phyloP scores from a whole-genome alignment of 2,329 filamentous ascomycete genomes.

The Purpureocillium lavendulum region DNA sequence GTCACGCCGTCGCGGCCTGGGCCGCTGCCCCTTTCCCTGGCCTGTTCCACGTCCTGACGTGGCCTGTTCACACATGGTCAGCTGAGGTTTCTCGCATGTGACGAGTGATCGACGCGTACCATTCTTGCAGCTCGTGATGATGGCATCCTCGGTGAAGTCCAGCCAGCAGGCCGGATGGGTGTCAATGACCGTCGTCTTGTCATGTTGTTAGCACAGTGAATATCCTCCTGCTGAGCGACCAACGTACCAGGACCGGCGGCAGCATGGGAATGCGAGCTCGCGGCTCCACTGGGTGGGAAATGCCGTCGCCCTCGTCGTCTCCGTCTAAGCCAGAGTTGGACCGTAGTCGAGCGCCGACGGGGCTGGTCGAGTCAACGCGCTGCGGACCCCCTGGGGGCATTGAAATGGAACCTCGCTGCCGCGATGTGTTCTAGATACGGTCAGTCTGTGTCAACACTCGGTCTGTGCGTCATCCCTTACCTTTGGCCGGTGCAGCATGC shows the following conservation, averaged over 20 bases:
- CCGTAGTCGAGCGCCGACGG: slow-evolving; percentile 49
- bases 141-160: slow-evolving; percentile 87
- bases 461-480: background rate
- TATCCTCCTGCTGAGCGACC: background rate
- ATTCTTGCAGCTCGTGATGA: slow-evolving; percentile 85
- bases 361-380: slow-evolving; percentile 55
- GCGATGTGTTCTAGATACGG: slow-evolving; percentile 10
- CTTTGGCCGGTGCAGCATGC: slow-evolving; percentile 90
- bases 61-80: slow-evolving; percentile 41
- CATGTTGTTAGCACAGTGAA: slow-evolving; percentile 2
- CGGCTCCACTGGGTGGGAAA: slow-evolving; percentile 78
- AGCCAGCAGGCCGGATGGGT: slow-evolving; percentile 83
- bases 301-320: slow-evolving; percentile 46
- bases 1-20: background rate
- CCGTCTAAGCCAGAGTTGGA: slow-evolving; percentile 61
- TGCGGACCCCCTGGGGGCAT: slow-evolving; percentile 40
- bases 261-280: slow-evolving; percentile 75
- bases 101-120: slow-evolving; percentile 47
- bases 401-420: slow-evolving; percentile 43
- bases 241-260: slow-evolving; percentile 76
- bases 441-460: background rate
- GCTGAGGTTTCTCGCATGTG: slow-evolving; percentile 5
- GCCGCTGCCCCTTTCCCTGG: slow-evolving; percentile 26
- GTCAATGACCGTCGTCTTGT: slow-evolving; percentile 71
- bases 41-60: slow-evolving; percentile 67